A percentile compares a stretch with the other conserved stretches of the same genome.
Conservation (phyloP, 331 rosid species). For the Quercus lobata region DNA sequence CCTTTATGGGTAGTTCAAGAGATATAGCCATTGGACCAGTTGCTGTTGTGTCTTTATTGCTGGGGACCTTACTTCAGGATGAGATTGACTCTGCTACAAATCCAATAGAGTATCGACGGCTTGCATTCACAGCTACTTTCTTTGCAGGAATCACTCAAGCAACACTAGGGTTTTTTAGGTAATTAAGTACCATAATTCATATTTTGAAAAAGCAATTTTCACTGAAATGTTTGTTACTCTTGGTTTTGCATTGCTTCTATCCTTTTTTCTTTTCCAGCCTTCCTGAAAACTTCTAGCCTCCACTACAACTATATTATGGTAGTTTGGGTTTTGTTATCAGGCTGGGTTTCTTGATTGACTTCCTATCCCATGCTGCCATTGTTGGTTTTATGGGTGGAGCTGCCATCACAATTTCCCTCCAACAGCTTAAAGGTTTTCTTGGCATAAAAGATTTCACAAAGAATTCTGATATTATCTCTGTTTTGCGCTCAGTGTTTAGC, state of each 20-base stretch:
- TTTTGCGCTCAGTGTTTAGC: conserved; percentile 53
- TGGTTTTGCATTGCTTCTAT: neutral
- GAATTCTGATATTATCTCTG: conserved; percentile 68
- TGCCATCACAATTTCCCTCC: conserved; percentile 95
- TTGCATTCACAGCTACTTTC: conserved; percentile 92
- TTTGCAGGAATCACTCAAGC: conserved; percentile 92
- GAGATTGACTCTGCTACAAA: conserved; percentile 51
- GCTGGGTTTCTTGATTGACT: conserved; percentile 92
- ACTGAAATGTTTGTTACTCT: neutral
- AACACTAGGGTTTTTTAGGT: conserved; percentile 88
- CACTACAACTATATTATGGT: conserved; percentile 7
- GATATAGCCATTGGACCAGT: conserved; percentile 98
- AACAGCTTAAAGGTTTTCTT: conserved; percentile 93
- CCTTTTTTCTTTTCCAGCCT: conserved; percentile 1
- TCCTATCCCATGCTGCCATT: conserved; percentile 94
- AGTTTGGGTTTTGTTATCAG: conserved; percentile 33
- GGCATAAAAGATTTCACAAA: conserved; percentile 74
- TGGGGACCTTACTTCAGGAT: conserved; percentile 66
- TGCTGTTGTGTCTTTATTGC: conserved; percentile 89
- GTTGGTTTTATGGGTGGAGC: conserved; percentile 99
- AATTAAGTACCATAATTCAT: neutral
- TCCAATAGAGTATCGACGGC: conserved; percentile 54
- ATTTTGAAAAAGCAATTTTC: neutral
- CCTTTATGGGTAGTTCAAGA: conserved; percentile 94
- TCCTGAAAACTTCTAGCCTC: neutral